These are phyloP conservation scores for Aspergillus proliferans DNA, from an alignment of 2,329 filamentous ascomycete species.

Conservation along the genomic window DNA sequence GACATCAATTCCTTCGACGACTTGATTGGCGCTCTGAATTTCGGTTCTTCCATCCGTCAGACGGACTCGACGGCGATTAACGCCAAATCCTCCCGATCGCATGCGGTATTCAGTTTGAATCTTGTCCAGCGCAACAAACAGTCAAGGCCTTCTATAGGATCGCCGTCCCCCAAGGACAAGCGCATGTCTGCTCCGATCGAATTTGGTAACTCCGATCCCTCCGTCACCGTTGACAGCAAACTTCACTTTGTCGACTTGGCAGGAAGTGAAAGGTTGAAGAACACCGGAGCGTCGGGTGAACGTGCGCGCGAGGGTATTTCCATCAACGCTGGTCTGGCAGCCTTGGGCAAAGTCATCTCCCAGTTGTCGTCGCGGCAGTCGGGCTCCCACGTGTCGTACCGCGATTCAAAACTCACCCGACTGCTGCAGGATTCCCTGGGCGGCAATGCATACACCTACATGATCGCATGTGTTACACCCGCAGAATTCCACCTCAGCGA, in stretches of 20 bases:
- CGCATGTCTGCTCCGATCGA: constrained; percentile 82
- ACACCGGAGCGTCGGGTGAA: constrained; percentile 91
- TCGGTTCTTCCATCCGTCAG: constrained; percentile 89
- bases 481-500: constrained; percentile 97
- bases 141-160: constrained; percentile 18
- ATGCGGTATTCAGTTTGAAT: constrained; percentile 94
- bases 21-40: constrained; percentile 78
- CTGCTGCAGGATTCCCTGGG: constrained; percentile 93
- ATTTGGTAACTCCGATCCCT: constrained; percentile 53
- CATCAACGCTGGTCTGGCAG: constrained; percentile 92
- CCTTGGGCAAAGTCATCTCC: constrained; percentile 95
- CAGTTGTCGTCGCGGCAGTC: constrained; percentile 86
- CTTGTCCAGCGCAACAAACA: constrained; percentile 66
- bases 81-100: constrained; percentile 92
- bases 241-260: constrained; percentile 97
- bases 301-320: constrained; percentile 94
- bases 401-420: constrained; percentile 93
- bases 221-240: constrained; percentile 92
- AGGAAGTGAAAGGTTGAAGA: constrained; percentile 93
- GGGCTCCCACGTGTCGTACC: constrained; percentile 90
- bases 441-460: constrained; percentile 96
- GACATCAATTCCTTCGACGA: constrained; percentile 89
- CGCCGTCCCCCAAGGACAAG: constrained; percentile 62
- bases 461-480: constrained; percentile 97
- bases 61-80: constrained; percentile 97